Base-by-base conservation (phyloP, 495 filamentous ascomycete species). In the Glutinoglossum americanum region DNA sequence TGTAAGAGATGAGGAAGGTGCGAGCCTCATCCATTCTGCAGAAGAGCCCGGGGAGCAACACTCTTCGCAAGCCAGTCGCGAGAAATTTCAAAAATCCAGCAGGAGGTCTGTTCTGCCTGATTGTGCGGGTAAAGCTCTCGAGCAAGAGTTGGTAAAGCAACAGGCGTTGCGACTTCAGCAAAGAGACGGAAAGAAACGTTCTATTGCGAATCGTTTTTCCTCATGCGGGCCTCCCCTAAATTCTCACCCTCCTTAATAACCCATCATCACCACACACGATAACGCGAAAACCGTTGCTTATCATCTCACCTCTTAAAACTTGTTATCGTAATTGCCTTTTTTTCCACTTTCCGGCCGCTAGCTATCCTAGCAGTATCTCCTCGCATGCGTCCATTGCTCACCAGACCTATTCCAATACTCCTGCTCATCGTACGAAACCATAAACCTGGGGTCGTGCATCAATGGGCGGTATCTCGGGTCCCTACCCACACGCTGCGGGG, bases 391-490 rank as follows among this genome's bases (percentile, higher is more conserved):
- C 21, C 26, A 51, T 25, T 51, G 47, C 19, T 51, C 47, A 2
- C 21, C 21, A 9, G 47, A 25, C 19, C 26, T 51, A 51, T 51
- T 25, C 47, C 47, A 51, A n/a, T 51, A 51, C 47, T 51, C 47
- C 47, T 51, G 47, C 15, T 51, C 47, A 25, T 51, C 47, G 23
- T 51, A 51, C 47, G 21, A 15, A n/a, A 28, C 26, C 47, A 28
- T 51, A 51, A 51, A 51, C 47, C 47, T 51, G 3, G 47, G 47
- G 15, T 51, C 47, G 47, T 51, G 47, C 47, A 51, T 51, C 19
- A 51, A 25, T 13, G 47, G 47, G 37, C 62, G 54, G 35, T 64
- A 65, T 30, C 63, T 47, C 8, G 63, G 63, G 60, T 65, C 63
- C 21, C 63, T 56, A 10, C 63, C 63, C 10, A 65, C 54, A 30